Evolutionary conservation across 768 basidiomycete species (phyloP), one percentile per base, ranked within the genome.

Genomic region (Chalciporus piperatus): DNA sequence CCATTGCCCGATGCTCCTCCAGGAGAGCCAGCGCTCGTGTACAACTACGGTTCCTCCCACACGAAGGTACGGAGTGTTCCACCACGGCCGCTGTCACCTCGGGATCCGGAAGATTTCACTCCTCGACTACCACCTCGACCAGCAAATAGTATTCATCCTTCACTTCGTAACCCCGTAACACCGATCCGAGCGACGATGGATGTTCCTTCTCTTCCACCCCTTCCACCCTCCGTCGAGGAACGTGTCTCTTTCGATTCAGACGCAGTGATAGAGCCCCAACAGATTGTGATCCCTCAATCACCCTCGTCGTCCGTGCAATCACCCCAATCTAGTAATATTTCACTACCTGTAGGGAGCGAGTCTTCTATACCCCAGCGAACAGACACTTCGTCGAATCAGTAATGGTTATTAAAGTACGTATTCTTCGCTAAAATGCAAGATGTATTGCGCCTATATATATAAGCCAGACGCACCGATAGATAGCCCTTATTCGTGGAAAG

Each of bases 81-180:
- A 3, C 62, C 59, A 40, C 60, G 56, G 16, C 49, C 59, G 11
- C 47, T 55, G 13, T 62, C 62, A 9, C 60, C 65, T 19, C 58
- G 59, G 40, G 56, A 58, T 11, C 73, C 75, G 28, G 82, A 84
- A 58, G 89, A 92, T 66, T 92, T 91, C 57, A 78, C 83, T 0
- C 89, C 89, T 1, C 77, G 77, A 33, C 74, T 90, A 19, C 89
- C 89, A 7, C 61, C 77, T 5, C 80, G 85, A 23, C 89, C 89
- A 3, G 71, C 79, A 13, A 79, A 75, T 41, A 91, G 89, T 61
- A 91, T 92, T 47, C 89, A 92, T 57, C 89, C 89, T 12, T 89
- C 88, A 12, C 72, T 81, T 20, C 80, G 87, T 9, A 76, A 76
- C 61, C 73, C 76, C 16, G 64, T 71, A 32, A 76, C 82, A 1